These are phyloP conservation scores for Naegleria lovaniensis DNA, from an alignment of 208 protist genomes.

Conservation along the genomic window DNA sequence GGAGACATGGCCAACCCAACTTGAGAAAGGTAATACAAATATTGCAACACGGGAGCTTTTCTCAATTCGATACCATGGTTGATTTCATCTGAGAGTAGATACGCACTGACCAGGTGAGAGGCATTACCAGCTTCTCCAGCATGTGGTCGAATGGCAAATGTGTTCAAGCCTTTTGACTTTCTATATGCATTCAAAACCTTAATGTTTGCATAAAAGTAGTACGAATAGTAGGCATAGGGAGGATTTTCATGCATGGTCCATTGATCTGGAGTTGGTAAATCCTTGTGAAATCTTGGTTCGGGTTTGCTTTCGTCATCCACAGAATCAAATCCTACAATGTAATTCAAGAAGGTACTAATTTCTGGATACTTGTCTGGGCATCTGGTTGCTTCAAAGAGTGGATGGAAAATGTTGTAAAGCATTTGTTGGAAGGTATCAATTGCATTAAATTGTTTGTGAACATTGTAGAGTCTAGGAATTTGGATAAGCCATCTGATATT, in stretches of 20 bases:
- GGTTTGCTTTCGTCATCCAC: constrained; percentile 96
- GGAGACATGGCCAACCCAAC: constrained; percentile 96
- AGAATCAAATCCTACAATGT: constrained; percentile 94
- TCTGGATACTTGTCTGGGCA: constrained; percentile 87
- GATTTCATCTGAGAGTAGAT: constrained; percentile 85
- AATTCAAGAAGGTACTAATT: constrained; percentile 89
- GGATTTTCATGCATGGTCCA: constrained; percentile 92
- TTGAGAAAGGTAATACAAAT: constrained; percentile 97
- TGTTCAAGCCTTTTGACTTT: constrained; percentile 73
- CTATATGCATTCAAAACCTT: constrained; percentile 91
- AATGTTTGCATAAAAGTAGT: constrained; percentile 98
- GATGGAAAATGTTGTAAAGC: constrained; percentile 94
- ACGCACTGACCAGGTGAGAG: constrained; percentile 80
- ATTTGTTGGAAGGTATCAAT: constrained; percentile 88
- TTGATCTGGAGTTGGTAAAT: constrained; percentile 69
- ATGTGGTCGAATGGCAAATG: constrained; percentile 95
- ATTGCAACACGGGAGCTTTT: constrained; percentile 84
- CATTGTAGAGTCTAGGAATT: constrained; percentile 86
- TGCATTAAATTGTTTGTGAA: constrained; percentile 74
- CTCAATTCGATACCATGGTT: constrained; percentile 91
- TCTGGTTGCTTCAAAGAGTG: constrained; percentile 94
- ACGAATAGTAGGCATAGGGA: constrained; percentile 97
- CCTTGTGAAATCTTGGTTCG: constrained; percentile 55
- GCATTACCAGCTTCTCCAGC: constrained; percentile 83
- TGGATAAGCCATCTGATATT: constrained; percentile 98